Evolutionary conservation across 1,284 basidiomycete genomes (phyloP).

Genomic region (Irpex rosettiformis): DNA sequence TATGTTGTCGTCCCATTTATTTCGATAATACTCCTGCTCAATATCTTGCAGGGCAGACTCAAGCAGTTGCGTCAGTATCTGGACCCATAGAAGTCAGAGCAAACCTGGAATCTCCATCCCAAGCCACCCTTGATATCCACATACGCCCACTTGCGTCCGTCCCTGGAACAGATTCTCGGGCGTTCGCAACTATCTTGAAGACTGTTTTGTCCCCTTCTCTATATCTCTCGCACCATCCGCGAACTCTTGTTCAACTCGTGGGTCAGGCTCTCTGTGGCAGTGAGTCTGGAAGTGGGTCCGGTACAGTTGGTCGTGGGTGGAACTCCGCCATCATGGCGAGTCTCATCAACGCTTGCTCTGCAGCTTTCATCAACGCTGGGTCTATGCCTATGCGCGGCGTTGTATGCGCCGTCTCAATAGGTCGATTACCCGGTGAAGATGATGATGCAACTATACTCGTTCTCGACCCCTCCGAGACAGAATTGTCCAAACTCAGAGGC

Average conservation of each 20-base stretch:
- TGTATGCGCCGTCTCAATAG: slow-evolving; percentile 62
- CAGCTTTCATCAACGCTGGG: slow-evolving; percentile 63
- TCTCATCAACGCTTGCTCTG: slow-evolving; percentile 62
- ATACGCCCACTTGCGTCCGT: slow-evolving; percentile 65
- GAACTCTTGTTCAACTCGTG: slow-evolving; percentile 68
- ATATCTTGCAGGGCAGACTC: slow-evolving; percentile 36
- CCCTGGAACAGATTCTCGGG: slow-evolving; percentile 64
- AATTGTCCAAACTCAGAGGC: slow-evolving; percentile 35
- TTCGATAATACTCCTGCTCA: not conserved
- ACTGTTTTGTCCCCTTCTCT: slow-evolving; percentile 55
- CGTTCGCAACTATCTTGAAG: slow-evolving; percentile 48
- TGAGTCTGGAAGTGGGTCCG: slow-evolving; percentile 26
- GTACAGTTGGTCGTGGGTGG: slow-evolving; percentile 27
- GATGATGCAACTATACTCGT: slow-evolving; percentile 30
- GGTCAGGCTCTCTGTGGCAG: slow-evolving; percentile 51
- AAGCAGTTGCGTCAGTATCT: slow-evolving; percentile 63
- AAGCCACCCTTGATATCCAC: slow-evolving; percentile 66
- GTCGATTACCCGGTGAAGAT: slow-evolving; percentile 25
- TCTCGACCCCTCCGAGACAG: slow-evolving; percentile 51
- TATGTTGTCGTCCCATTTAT: slow-evolving; percentile 18
- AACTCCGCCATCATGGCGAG: slow-evolving; percentile 40
- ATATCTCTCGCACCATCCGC: slow-evolving; percentile 58
- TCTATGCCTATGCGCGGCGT: slow-evolving; percentile 70
- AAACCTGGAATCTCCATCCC: slow-evolving; percentile 63
- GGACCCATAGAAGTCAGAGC: slow-evolving; percentile 75